Evolutionary conservation across 2,329 filamentous ascomycete genomes (phyloP).

Genomic region (Endoconidiophora laricicola): DNA sequence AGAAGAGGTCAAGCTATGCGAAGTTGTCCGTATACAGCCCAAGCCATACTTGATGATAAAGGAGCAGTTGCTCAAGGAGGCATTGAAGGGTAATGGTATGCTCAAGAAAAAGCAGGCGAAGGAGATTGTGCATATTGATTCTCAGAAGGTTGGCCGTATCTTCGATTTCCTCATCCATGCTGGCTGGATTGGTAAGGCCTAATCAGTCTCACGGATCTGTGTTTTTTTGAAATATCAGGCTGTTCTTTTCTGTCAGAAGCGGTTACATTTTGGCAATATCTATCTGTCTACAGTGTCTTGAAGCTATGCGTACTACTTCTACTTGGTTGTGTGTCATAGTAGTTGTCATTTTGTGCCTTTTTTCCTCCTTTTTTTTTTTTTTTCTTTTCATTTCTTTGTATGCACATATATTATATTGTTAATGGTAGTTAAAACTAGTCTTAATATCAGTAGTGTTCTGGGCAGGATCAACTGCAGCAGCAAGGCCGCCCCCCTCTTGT

Average conservation of each 20-base stretch:
- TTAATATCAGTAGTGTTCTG: no score
- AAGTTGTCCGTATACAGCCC: slow-evolving; percentile 66
- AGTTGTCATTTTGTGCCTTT: no score
- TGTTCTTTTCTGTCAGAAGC: background rate
- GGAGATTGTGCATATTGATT: slow-evolving; percentile 70
- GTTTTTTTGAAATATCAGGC: background rate
- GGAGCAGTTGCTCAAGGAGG: slow-evolving; percentile 78
- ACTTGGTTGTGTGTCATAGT: no score
- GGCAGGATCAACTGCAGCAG: no score
- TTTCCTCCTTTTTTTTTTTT: no score
- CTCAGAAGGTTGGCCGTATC: slow-evolving; percentile 67
- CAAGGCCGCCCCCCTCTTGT: no score
- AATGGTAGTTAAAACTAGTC: no score
- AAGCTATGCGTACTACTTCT: no score
- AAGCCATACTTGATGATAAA: slow-evolving; percentile 95
- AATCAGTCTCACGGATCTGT: slow-evolving; percentile 9
- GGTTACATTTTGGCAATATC: no score
- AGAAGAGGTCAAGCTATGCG: slow-evolving; percentile 77
- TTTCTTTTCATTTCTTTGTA: slow-evolving; percentile 7
- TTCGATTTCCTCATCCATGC: slow-evolving; percentile 91
- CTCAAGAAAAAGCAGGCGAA: slow-evolving; percentile 90
- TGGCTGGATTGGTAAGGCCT: slow-evolving; percentile 83
- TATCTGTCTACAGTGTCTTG: no score
- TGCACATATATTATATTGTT: no score
- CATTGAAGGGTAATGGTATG: slow-evolving; percentile 70